Evolutionary conservation across 306 rosid species (phyloP).

Genomic region (Vigna nakashimae): DNA sequence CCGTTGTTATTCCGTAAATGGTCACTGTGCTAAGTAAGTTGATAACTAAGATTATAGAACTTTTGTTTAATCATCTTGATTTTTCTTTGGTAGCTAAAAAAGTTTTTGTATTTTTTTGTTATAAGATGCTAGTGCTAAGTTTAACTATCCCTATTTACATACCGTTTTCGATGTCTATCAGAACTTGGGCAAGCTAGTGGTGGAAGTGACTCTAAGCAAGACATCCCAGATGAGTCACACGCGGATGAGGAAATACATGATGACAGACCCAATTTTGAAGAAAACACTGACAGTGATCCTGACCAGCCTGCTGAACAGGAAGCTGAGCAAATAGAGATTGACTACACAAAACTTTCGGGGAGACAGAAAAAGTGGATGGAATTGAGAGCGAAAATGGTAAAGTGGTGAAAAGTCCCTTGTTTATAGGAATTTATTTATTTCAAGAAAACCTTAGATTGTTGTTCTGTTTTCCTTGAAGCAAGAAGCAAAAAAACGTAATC

Average conservation of each 20-base stretch:
- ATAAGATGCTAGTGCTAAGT: background rate
- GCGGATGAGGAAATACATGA: constrained; percentile 59
- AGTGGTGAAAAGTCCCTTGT: background rate
- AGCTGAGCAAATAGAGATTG: constrained; percentile 45
- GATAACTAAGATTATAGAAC: constrained; percentile 2
- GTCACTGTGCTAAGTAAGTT: constrained; percentile 2
- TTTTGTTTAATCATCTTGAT: constrained; percentile 2
- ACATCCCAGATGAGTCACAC: constrained; percentile 44
- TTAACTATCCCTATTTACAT: constrained; percentile 7
- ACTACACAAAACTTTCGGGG: constrained; percentile 58
- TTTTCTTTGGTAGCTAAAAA: background rate
- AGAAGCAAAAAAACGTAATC: constrained; percentile 90
- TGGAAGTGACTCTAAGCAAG: constrained; percentile 47
- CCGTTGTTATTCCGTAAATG: background rate
- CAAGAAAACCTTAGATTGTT: constrained; percentile 6
- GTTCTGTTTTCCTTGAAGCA: constrained; percentile 55
- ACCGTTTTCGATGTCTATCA: constrained; percentile 28
- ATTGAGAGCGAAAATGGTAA: constrained; percentile 88
- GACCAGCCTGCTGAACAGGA: constrained; percentile 47
- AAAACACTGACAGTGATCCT: constrained; percentile 60
- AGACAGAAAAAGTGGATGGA: constrained; percentile 90
- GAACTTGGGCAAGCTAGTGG: constrained; percentile 59
- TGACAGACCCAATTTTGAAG: constrained; percentile 57
- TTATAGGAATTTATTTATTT: background rate
- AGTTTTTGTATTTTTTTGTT: background rate